Evolutionary conservation across 371 early-diverging fungal genomes (phyloP), one percentile per base, ranked within the genome.

Genomic region (Apophysomyces variabilis): DNA sequence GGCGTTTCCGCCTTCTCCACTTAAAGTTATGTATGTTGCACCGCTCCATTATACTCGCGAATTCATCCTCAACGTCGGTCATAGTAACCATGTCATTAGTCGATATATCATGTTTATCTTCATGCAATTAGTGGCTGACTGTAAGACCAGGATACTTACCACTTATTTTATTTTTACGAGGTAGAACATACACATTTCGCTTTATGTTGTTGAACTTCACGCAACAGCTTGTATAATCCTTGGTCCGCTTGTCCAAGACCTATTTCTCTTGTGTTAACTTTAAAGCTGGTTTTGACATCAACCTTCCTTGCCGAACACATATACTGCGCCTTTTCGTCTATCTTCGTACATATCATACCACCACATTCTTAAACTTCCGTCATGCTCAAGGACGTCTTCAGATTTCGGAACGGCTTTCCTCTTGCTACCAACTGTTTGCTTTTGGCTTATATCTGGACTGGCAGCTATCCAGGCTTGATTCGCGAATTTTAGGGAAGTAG

Each of bases 341-440:
- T 80, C 85, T 67, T 96, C 95, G 61, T 77, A 82, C 7, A 92
- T 93, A 73, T 96, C 97, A 60, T 95, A 73, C 95, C 95, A 96
- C 72, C 83, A 93, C 73, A 96, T 71, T 41, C 72, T 70, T 63
- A 91, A 56, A 4, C 72, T 72, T 32, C 88, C 91, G 56, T 85
- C 87, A 4, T 73, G 67, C 60, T 86, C 84, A 58, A 86, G 66
- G 18, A 81, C 68, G 18, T 80, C 37, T 36, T 41, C 1, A 11
- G 5, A 11, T 41, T 41, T 8, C 3, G 41, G 41, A 26, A 26
- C 5, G 8, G 41, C 13, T 41, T 41, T 41, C 13, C 13, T 41
- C 41, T 41, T 41, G 41, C 41, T 5, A 41, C 11, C 5, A 41
- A 41, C 3, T 11, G 41, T 8, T 11, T 41, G 11, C 13, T 41